These are phyloP conservation scores for Melastoma candidum DNA, from an alignment of 441 rosid genomes.

Conservation along the genomic window DNA sequence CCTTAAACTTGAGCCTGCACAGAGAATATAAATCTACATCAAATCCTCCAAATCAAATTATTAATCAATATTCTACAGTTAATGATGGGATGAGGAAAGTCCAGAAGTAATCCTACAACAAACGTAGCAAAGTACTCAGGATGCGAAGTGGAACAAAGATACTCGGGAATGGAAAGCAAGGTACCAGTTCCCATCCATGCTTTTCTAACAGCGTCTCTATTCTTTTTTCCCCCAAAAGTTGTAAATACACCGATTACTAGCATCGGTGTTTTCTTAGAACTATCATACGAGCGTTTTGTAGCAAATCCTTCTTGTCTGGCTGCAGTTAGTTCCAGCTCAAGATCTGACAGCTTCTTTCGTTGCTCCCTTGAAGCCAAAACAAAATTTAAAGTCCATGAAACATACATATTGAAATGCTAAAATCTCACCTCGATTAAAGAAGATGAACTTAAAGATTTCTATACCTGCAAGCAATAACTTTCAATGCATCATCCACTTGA, in stretches of 20 bases:
- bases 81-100: too few relatives aligned
- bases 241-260: constrained; percentile 76
- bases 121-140: too few relatives aligned
- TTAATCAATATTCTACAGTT: too few relatives aligned
- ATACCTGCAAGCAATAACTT: constrained; percentile 83
- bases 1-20: constrained; percentile 41
- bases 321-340: constrained; percentile 59
- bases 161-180: constrained; percentile 9
- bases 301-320: constrained; percentile 69
- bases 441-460: neutral
- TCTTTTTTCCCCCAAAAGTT: constrained; percentile 58
- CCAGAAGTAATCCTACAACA: too few relatives aligned
- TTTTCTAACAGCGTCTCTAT: constrained; percentile 78
- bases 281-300: constrained; percentile 27
- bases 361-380: constrained; percentile 61
- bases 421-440: neutral
- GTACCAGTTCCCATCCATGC: constrained; percentile 98
- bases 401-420: neutral
- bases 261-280: constrained; percentile 42
- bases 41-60: too few relatives aligned
- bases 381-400: neutral
- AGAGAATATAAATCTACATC: constrained; percentile 1
- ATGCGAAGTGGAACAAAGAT: neutral
- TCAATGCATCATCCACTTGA: constrained; percentile 76
- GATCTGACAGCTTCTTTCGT: constrained; percentile 56